Base-by-base conservation (phyloP, 306 rosid species). In the Abrus pulchellus region DNA sequence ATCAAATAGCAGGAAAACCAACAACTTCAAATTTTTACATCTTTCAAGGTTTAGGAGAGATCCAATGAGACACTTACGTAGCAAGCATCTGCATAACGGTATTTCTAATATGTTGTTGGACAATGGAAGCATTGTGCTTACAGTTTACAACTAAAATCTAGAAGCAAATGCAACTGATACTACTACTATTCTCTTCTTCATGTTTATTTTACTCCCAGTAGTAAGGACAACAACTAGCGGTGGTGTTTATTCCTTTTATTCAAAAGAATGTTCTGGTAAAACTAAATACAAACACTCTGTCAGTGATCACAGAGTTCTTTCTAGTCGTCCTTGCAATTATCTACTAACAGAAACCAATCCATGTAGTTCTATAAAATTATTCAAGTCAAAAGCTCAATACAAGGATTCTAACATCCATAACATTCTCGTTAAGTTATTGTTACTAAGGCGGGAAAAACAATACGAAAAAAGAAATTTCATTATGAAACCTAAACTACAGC, bases 271-370 rank as follows among this genome's bases (percentile, higher is more conserved):
- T 34, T 68, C 63, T 34, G 63, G 41, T 2, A 28, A 7, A 57
- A 28, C 3, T 28, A 38, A 68, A 68, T 34, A 55, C 11, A 73
- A 40, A 20, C 28, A 54, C 9, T 11, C n/a, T 32, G 59, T 45
- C 32, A 27, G 66, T 32, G 33, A 6, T 45, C 40, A 40, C 66
- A 66, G 29, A 54, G 36, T 32, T 67, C 68, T 54, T n/a, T 38
- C 64, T 27, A 8, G 27, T 53, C 75, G 66, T 29, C 60, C 85
- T 49, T 38, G 53, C 76, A 49, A 34, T 38, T 13, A 57, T 45
- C 52, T n/a, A 47, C n/a, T 47, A 47, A 47, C 52, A 47, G n/a
- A 47, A 47, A 47, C n/a, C 2, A 4, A 47, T 47, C 52, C n/a
- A 47, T 47, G 12, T 47, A 47, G 52, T 36, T 36, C 40, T 36